These are phyloP conservation scores for Xylaria grammica DNA, from an alignment of 495 filamentous ascomycete genomes.

Conservation along the genomic window DNA sequence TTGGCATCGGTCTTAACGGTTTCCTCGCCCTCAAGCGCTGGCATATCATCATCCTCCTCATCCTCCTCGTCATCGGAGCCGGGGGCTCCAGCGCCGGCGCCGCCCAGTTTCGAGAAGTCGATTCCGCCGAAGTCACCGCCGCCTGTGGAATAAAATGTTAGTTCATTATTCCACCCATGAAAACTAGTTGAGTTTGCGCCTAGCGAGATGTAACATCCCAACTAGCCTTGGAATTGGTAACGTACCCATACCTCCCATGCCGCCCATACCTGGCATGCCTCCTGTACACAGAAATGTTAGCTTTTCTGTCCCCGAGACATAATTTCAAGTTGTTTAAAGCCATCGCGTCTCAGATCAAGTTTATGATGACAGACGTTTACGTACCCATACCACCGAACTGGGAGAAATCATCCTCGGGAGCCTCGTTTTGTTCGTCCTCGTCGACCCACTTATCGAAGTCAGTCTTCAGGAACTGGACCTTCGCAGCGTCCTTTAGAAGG, in stretches of 20 bases:
- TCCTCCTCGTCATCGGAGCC: constrained; percentile 68
- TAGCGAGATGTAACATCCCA: background rate
- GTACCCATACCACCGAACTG: constrained; percentile 67
- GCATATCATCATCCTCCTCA: constrained; percentile 51
- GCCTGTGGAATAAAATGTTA: constrained; percentile 30
- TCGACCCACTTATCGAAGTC: constrained; percentile 99
- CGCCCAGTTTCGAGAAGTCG: constrained; percentile 92
- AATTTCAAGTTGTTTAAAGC: background rate
- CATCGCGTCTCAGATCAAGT: background rate
- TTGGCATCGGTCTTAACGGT: constrained; percentile 41
- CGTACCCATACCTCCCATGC: constrained; percentile 62
- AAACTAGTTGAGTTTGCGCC: background rate
- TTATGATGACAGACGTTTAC: constrained; percentile 29
- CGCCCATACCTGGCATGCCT: constrained; percentile 52
- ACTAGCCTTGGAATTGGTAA: constrained; percentile 29
- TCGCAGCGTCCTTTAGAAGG: constrained; percentile 85
- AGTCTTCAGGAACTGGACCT: constrained; percentile 96
- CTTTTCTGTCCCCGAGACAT: constrained; percentile 15
- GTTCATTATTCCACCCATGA: background rate
- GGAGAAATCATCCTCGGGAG: constrained; percentile 80
- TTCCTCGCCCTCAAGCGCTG: constrained; percentile 55
- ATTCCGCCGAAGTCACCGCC: constrained; percentile 70
- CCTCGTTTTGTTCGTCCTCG: constrained; percentile 97
- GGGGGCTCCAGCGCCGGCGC: constrained; percentile 56
- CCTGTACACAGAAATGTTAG: constrained; percentile 32